Conservation (phyloP, 1,139 yeast species). For the Sugiyamaella castrensis region DNA sequence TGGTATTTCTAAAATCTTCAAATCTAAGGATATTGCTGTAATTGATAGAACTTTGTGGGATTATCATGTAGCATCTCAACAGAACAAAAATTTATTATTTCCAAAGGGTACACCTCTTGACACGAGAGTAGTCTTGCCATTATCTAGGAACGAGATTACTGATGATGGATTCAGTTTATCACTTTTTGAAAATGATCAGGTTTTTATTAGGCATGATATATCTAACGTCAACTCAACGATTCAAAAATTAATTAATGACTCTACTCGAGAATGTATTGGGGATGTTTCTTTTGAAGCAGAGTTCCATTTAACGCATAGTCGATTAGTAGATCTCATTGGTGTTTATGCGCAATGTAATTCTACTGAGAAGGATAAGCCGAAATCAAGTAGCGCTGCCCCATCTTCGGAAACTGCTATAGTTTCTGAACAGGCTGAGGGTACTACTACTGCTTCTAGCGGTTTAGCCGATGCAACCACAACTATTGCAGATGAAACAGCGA, state of each 20-base stretch:
- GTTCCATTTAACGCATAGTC: constrained; percentile 29
- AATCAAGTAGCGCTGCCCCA: background rate
- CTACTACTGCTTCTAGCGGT: constrained; percentile 10
- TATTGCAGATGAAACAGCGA: constrained; percentile 4
- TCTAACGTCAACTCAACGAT: constrained; percentile 28
- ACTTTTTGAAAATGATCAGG: constrained; percentile 53
- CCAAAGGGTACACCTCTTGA: constrained; percentile 34
- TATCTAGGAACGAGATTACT: constrained; percentile 13
- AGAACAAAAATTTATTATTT: constrained; percentile 26
- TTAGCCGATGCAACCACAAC: constrained; percentile 13
- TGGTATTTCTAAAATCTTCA: constrained; percentile 55
- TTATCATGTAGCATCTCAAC: constrained; percentile 34
- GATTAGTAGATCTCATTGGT: constrained; percentile 31
- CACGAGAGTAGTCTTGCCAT: constrained; percentile 19
- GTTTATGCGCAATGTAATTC: constrained; percentile 20
- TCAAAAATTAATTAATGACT: constrained; percentile 26
- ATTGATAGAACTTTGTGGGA: constrained; percentile 51
- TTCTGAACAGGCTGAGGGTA: constrained; percentile 5
- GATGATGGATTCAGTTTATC: constrained; percentile 42
- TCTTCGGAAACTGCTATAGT: constrained; percentile 1
- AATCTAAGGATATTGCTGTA: constrained; percentile 58
- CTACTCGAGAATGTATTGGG: constrained; percentile 26
- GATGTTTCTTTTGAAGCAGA: constrained; percentile 28
- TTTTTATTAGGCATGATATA: constrained; percentile 42
- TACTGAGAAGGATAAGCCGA: constrained; percentile 8